These are phyloP conservation scores for Serendipita sp. DNA, from an alignment of 768 basidiomycete species.

Conservation along the genomic window DNA sequence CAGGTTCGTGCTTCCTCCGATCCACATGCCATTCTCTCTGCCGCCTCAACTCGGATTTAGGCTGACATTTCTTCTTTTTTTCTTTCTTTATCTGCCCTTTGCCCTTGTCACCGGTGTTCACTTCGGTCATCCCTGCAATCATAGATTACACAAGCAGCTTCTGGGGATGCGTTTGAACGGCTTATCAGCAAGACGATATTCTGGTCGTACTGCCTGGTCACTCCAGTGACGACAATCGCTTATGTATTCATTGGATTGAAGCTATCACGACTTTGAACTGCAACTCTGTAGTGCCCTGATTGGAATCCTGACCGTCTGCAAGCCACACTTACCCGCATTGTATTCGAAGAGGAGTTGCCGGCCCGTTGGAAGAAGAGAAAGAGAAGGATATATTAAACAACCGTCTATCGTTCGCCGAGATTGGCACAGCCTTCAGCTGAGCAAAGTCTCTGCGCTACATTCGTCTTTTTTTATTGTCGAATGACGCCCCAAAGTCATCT, in stretches of 20 bases:
- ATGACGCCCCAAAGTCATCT: not conserved
- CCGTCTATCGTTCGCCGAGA: too few relatives aligned
- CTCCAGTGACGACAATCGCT: conserved; percentile 66
- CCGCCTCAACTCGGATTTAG: too few relatives aligned
- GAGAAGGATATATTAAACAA: too few relatives aligned
- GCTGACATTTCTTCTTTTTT: not conserved
- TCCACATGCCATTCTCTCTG: conserved; percentile 22
- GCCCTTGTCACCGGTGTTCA: not conserved
- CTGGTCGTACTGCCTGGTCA: conserved; percentile 80
- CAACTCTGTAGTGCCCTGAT: not conserved
- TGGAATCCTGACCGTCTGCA: not conserved
- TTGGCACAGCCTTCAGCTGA: not conserved
- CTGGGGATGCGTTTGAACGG: conserved; percentile 78
- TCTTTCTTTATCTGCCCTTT: not conserved
- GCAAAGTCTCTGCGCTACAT: not conserved
- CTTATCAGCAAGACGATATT: conserved; percentile 84
- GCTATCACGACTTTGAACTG: not conserved
- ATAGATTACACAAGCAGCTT: conserved; percentile 71
- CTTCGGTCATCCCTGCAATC: not conserved
- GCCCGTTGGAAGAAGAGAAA: not conserved
- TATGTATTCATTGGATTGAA: conserved; percentile 62
- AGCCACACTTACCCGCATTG: not conserved
- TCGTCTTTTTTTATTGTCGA: not conserved
- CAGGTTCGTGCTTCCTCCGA: conserved; percentile 23
- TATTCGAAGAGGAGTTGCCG: not conserved